Base-by-base conservation (phyloP, 768 basidiomycete species). In the Termitomyces sp. region DNA sequence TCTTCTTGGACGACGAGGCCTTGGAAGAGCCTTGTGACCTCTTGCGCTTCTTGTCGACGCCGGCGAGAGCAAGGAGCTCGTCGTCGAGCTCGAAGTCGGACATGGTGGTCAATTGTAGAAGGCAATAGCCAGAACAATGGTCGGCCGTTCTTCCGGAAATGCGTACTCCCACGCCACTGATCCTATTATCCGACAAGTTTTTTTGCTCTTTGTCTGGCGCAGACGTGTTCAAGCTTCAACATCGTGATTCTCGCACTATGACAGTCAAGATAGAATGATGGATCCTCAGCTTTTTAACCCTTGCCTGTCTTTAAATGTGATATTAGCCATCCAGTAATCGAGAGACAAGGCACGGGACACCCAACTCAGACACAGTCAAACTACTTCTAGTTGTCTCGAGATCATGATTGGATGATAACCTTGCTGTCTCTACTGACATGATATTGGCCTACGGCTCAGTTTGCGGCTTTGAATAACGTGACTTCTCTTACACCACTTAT, bases 41-140 rank as follows among this genome's bases (percentile, higher is more conserved):
- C 69, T 84, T 86, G 57, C 78, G 79, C 61, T 85, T 85, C 69
- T 85, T 88, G 68, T 87, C 85, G 51, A 69, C 88, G 1, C 87
- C 90, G 0, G 88, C 88, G 44, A 94, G 86, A 65, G 82, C 90
- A 43, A 94, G 85, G 27, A 94, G 84, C 68, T 93, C 88, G 64
- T 90, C 88, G 66, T 81, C 80, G 60, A 82, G 73, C 57, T 73
- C 78, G 58, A 76, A 74, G 66, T 79, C 79, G 26, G 78, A 80
- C 79, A 81, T 82, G 51, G 37, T 58, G 52, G 56, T 52, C 22
- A 43, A 53, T 46, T 41, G 57, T 32, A 53, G 52, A 43, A 54
- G 43, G 42, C 44, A 47, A 53, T 29, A 34, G 6, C 31, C 10
- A n/a, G 50, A 52, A 52, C 37, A 48, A 14, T 13, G n/a, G 34